Evolutionary conservation across 2,329 filamentous ascomycete species (phyloP).

Genomic region (Monosporascus sp.): DNA sequence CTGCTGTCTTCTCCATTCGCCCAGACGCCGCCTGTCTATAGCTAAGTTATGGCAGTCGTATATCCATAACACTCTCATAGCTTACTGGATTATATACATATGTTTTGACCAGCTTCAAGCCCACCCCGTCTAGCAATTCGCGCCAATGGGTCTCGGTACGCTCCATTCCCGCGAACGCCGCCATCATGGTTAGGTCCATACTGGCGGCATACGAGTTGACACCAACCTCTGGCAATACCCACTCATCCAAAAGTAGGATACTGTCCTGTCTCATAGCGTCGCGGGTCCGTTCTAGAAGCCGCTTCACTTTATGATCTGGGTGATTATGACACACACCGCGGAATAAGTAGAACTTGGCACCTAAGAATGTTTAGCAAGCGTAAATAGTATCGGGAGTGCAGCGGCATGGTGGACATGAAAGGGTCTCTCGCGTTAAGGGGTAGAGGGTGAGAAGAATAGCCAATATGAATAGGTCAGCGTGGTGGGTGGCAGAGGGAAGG

Average conservation of each 20-base stretch:
- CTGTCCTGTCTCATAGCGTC: conserved; percentile 12
- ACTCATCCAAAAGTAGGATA: conserved; percentile 15
- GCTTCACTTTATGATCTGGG: conserved; percentile 1
- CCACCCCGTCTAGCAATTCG: background rate
- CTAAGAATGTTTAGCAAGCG: no score
- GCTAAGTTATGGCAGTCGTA: conserved; percentile 3
- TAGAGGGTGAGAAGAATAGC: no score
- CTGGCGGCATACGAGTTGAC: background rate
- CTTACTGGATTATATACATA: conserved; percentile 4
- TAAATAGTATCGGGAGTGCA: no score
- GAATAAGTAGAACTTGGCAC: no score
- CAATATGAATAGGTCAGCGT: no score
- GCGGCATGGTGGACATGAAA: no score
- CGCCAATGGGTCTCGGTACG: conserved; percentile 12
- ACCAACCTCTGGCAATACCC: conserved; percentile 8
- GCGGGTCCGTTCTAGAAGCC: conserved; percentile 5
- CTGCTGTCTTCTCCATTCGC: no score
- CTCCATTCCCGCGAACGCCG: conserved; percentile 7
- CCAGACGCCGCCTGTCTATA: no score
- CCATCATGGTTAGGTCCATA: conserved; percentile 15
- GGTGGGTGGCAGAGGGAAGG: no score
- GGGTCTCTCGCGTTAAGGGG: no score
- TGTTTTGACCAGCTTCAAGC: conserved; percentile 4
- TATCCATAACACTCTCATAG: conserved; percentile 12
- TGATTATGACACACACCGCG: conserved; percentile 13